Conservation (phyloP, 345 rosid genomes). For the Gossypium australe region DNA sequence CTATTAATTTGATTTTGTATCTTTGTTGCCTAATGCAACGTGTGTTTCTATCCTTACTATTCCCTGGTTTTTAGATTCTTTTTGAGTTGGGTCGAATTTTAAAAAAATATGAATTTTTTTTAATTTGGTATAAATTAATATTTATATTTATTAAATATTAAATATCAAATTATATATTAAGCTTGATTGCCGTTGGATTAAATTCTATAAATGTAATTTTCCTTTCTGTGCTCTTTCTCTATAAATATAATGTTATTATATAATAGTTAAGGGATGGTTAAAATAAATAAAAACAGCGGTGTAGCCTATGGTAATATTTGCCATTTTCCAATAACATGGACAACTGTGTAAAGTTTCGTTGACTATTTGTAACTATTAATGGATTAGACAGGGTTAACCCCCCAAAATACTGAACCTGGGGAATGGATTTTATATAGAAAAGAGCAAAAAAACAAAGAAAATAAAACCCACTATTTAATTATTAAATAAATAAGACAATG, state of each 20-base stretch:
- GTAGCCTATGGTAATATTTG: neutral
- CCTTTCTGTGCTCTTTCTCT: neutral
- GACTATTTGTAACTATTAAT: neutral
- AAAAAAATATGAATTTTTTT: too few relatives aligned
- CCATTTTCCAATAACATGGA: neutral
- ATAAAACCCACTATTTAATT: too few relatives aligned
- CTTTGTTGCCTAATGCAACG: neutral
- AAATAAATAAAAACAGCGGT: neutral
- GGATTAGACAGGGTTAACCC: neutral
- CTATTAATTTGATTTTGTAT: neutral
- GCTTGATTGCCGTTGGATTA: too few relatives aligned
- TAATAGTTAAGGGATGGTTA: neutral
- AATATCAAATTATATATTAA: too few relatives aligned
- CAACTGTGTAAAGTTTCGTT: neutral
- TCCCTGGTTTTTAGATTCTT: neutral
- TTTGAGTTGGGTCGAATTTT: neutral
- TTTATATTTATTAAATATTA: too few relatives aligned
- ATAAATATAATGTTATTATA: neutral
- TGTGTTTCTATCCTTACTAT: slow-evolving; percentile 1
- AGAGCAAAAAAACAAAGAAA: too few relatives aligned
- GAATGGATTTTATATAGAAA: neutral
- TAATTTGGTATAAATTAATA: too few relatives aligned
- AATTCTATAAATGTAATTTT: too few relatives aligned
- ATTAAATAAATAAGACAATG: too few relatives aligned
- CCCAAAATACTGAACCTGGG: neutral